Evolutionary conservation across 139 green algal genomes (phyloP), one percentile per base, ranked within the genome.

Genomic region (Tetraselmis chui): DNA sequence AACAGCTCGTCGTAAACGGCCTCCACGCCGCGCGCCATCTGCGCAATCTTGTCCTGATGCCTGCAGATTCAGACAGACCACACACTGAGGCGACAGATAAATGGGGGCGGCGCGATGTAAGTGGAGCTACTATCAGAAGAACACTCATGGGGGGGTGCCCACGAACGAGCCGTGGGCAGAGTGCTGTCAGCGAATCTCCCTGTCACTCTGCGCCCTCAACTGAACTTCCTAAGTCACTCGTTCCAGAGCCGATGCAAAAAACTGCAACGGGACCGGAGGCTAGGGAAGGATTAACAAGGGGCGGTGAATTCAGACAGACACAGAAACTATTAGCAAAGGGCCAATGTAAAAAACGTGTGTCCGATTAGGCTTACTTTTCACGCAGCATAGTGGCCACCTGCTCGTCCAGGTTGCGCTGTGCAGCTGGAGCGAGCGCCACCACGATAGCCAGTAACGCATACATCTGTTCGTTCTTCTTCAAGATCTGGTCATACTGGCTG

Each of bases 391-490:
- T 91, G 31, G 87, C 59, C 25, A 97, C 91, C 28, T 87, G 86
- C 88, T 98, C 95, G 74, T 97, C 91, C 83, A 98, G 83, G 28
- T 83, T 23, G 0, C 84, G 78, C 78, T 85, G 59, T 24, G 90
- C 89, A 22, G 86, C 80, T 0, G 95, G 95, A 87, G 93, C 97
- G 30, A 98, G 85, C 23, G 94, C 88, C 30, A 94, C 79, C 1
- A 84, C 88, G 30, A 98, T 89, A 1, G 96, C 95, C 59, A 98
- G 91, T 85, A 98, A 88, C 30, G 94, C 90, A 85, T 96, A 95
- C 89, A 98, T 95, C 93, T 99, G 96, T 93, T 99, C 97, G 81
- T 98, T 98, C 88, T 98, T 98, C 88, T 98, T 98, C 76, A 98
- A 82, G n/a, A 99, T 94, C 85, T 94, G 91, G 30, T 93, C 90